Evolutionary conservation across 257 asterid genomes (phyloP), one percentile per base, ranked within the genome.

Genomic region (Verbena officinalis): DNA sequence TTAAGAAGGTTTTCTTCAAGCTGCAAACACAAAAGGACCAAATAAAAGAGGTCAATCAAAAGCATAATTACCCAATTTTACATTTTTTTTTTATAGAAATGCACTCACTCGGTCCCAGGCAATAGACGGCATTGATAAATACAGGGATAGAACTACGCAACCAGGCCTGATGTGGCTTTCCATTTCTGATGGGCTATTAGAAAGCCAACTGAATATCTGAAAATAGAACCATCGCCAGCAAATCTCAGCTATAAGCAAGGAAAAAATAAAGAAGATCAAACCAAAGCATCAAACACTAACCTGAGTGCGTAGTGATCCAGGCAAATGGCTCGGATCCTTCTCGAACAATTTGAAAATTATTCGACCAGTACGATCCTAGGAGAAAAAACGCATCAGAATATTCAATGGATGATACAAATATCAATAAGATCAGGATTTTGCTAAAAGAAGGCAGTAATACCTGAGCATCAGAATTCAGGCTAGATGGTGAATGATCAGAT

Each of bases 141-240:
- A 92, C 75, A 92, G 38, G 17, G 98, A 82, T 15, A 92, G 70
- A 53, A 89, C 72, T 49, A 92, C 77, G 74, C 98, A 92, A 57
- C 97, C 98, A 71, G 98, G 98, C 72, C 90, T 85, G 61, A 92
- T 89, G 77, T 87, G 83, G 79, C 98, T 85, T 78, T 89, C 98
- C 92, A 92, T 92, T 67, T 92, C 97, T 9, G 97, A 80, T 20
- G 98, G 98, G 73, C 89, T 81, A 67, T 73, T 86, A 20, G 91
- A 82, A 55, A 92, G 94, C 98, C 98, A 92, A 68, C 79, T 83
- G 80, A 61, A 78, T 65, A 92, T 75, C 98, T 92, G 86, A 55
- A 85, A 65, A 49, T 21, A 57, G 33, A 66, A 9, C 51, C 40
- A 63, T 10, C 3, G 81, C 82, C 91, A 78, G 73, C 43, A 50